Base-by-base conservation (phyloP, 2,329 filamentous ascomycete genomes). In the Chrysoporthe austroafricana region DNA sequence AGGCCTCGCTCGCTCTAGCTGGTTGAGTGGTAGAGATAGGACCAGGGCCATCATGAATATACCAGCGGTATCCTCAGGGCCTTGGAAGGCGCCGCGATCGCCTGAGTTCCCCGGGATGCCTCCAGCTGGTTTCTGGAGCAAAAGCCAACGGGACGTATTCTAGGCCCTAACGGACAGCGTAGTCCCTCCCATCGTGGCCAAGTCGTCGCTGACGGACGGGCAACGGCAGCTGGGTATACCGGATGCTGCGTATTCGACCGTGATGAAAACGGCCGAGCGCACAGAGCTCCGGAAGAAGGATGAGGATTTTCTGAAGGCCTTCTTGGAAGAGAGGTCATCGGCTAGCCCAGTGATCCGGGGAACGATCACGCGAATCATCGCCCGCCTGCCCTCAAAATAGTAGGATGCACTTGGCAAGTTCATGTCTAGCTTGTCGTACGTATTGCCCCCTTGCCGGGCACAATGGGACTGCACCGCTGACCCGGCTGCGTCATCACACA, bases 131-230 rank as follows among this genome's bases (percentile, higher is more conserved):
- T 83, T 81, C 73, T 82, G 85, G 72, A 79, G 76, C 52, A 77
- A 80, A 61, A 75, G 77, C 21, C 84, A 88, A 77, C 89, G 87
- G 87, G 75, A 79, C 50, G 83, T 84, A 2, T 73, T 89, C 54
- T 80, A 84, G 71, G 80, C 86, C 2, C 76, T 89, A 7, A 76
- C 88, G 52, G 86, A 89, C 71, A 85, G 84, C n/a, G 77, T 87
- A 21, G 77, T 92, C 43, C 89, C 90, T 2, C 84, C 88, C 26
- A 81, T 92, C 69, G 82, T 80, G 26, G 74, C 81, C 16, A 77
- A 80, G 16, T 77, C 81, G 21, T 72, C 76, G 26, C 72, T 77
- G 26, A 74, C 74, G 14, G 81, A 85, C 72, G 73, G 74, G 32
- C 73, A 75, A 4, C 76, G 72, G 44, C 81, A 85, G 68, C 76